Percentiles rank a stretch among this genome's conserved stretches.
phyloP scores from a whole-genome alignment of 1,139 yeast genomes.

The Kurtzmaniella quercitrusa region DNA sequence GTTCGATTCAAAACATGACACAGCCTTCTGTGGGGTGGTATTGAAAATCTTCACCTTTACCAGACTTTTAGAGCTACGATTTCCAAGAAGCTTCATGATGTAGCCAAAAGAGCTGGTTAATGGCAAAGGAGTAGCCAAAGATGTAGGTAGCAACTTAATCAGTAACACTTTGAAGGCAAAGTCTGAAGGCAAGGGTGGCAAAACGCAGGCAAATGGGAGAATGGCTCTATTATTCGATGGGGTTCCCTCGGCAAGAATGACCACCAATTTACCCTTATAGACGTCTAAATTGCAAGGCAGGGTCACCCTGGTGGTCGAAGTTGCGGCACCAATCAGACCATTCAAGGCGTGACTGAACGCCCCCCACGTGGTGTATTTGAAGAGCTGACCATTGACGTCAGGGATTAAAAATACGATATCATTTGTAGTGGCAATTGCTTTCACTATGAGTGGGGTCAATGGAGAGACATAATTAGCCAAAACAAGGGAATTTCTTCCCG shows the following conservation, averaged over 20 bases:
- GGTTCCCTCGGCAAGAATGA: constrained; percentile 63
- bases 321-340: constrained; percentile 12
- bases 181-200: constrained; percentile 7
- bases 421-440: constrained; percentile 23
- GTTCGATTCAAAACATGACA: constrained; percentile 24
- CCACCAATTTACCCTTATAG: constrained; percentile 31
- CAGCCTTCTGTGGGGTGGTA: constrained; percentile 10
- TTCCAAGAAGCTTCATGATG: constrained; percentile 22
- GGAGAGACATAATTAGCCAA: constrained; percentile 56
- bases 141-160: constrained; percentile 35
- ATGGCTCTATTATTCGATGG: constrained; percentile 62
- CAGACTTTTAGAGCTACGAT: constrained; percentile 15
- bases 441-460: constrained; percentile 43
- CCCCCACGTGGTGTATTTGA: constrained; percentile 28
- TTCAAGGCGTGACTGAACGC: constrained; percentile 33
- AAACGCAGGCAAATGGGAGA: constrained; percentile 36
- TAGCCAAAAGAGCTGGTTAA: constrained; percentile 17
- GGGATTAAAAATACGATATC: constrained; percentile 44
- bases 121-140: constrained; percentile 34
- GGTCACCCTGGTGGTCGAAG: constrained; percentile 12
- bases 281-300: constrained; percentile 15
- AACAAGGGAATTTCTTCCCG: constrained; percentile 39
- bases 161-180: constrained; percentile 40
- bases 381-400: constrained; percentile 30
- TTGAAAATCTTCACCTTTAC: constrained; percentile 24